These are phyloP conservation scores for Pinus taeda DNA, from an alignment of 75 land plant genomes.

Conservation along the genomic window DNA sequence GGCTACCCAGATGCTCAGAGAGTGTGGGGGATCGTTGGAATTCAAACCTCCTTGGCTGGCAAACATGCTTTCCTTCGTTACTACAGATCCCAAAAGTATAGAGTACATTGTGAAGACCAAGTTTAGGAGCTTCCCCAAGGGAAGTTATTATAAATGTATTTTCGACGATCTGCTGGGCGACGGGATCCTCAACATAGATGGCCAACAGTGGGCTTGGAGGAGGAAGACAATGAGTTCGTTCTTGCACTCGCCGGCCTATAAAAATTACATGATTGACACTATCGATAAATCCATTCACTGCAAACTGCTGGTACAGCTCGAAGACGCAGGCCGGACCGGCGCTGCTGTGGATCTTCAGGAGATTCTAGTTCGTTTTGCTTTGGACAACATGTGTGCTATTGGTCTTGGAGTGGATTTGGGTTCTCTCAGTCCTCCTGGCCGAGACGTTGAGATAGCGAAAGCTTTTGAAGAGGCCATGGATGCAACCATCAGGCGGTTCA, in stretches of 20 bases:
- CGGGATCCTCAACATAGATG: slow-evolving; percentile 70
- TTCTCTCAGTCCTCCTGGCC: slow-evolving; percentile 38
- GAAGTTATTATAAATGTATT: slow-evolving; percentile 28
- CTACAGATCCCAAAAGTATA: slow-evolving; percentile 23
- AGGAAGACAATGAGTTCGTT: slow-evolving; percentile 35
- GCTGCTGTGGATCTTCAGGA: slow-evolving; percentile 56
- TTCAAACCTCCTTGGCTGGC: slow-evolving; percentile 11
- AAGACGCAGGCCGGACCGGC: slow-evolving; percentile 5
- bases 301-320: slow-evolving; percentile 18
- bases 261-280: slow-evolving; percentile 13
- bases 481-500: slow-evolving; percentile 35
- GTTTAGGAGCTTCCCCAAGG: slow-evolving; percentile 38
- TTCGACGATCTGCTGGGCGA: slow-evolving; percentile 59
- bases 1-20: slow-evolving; percentile 1
- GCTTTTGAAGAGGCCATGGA: slow-evolving; percentile 71
- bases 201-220: slow-evolving; percentile 31
- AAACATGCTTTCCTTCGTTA: slow-evolving; percentile 2
- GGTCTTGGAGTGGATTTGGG: slow-evolving; percentile 63
- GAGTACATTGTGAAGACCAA: slow-evolving; percentile 34
- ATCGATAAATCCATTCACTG: slow-evolving; percentile 23
- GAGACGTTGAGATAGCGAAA: slow-evolving; percentile 41
- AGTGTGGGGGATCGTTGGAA: slow-evolving; percentile 4
- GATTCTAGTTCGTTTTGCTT: slow-evolving; percentile 58
- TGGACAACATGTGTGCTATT: slow-evolving; percentile 59
- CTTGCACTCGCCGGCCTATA: slow-evolving; percentile 38